Percentiles rank a stretch among this genome's conserved stretches.
These are phyloP conservation scores for Neurospora discreta DNA, from an alignment of 495 filamentous ascomycete genomes.

Conservation along the genomic window DNA sequence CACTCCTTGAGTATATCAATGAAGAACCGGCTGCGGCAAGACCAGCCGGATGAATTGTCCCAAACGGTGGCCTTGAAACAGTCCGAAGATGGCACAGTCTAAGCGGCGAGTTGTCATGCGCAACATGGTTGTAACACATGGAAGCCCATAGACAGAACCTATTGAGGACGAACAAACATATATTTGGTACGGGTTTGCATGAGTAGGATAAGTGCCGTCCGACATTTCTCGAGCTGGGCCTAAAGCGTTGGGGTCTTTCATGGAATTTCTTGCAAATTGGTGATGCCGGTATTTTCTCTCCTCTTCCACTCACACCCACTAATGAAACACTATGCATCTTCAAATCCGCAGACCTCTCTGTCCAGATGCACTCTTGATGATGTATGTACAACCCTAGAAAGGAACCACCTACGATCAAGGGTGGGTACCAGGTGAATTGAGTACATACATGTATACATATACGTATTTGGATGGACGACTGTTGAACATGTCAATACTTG, in stretches of 20 bases:
- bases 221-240: background rate
- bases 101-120: background rate
- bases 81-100: background rate
- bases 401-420: background rate
- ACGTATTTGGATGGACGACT: background rate
- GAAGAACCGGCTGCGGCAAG: background rate
- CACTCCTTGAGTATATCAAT: background rate
- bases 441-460: background rate
- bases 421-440: background rate
- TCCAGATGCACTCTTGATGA: background rate
- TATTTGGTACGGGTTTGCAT: background rate
- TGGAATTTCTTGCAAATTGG: background rate
- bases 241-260: background rate
- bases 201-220: background rate
- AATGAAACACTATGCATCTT: background rate
- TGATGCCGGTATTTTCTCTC: background rate
- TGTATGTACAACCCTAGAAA: background rate
- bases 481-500: background rate
- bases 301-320: background rate
- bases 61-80: background rate
- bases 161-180: background rate
- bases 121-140: background rate
- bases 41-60: background rate
- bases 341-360: background rate
- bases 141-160: background rate